Percentiles rank a stretch among this genome's conserved stretches.
Conservation (phyloP, 257 asterid species). For the Cynanchum wilfordii region DNA sequence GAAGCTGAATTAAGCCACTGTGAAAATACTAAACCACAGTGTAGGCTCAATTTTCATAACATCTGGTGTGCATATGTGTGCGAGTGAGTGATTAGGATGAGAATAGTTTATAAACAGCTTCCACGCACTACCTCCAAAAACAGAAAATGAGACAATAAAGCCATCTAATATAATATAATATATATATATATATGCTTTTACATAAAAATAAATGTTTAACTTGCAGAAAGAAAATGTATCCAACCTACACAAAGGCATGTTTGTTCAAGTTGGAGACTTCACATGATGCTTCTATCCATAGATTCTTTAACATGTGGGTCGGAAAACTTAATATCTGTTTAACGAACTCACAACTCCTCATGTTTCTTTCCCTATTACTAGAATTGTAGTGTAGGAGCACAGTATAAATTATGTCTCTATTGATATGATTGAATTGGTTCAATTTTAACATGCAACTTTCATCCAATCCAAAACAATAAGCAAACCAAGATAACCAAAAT, state of each 20-base stretch:
- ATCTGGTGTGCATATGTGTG: constrained; percentile 29
- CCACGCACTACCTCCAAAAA: constrained; percentile 22
- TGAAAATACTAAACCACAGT: constrained; percentile 39
- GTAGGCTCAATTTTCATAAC: constrained; percentile 15
- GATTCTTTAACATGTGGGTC: neutral
- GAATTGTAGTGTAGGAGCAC: neutral
- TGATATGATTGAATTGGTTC: neutral
- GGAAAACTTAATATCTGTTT: neutral
- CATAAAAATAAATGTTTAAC: neutral
- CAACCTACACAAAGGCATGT: neutral
- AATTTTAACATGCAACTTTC: neutral
- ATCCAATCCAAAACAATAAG: neutral
- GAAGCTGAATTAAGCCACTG: constrained; percentile 59
- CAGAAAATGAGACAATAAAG: neutral
- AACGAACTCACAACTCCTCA: neutral
- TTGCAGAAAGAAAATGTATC: neutral
- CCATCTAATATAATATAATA: neutral
- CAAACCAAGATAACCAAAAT: neutral
- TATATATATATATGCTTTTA: neutral
- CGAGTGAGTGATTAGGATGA: constrained; percentile 16
- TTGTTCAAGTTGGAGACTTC: neutral
- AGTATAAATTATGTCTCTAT: neutral
- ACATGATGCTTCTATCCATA: too few species aligned
- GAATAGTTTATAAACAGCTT: constrained; percentile 41
- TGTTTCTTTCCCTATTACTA: neutral